phyloP scores from a whole-genome alignment of 768 basidiomycete genomes.

The Tylopilus rubrobrunneus region DNA sequence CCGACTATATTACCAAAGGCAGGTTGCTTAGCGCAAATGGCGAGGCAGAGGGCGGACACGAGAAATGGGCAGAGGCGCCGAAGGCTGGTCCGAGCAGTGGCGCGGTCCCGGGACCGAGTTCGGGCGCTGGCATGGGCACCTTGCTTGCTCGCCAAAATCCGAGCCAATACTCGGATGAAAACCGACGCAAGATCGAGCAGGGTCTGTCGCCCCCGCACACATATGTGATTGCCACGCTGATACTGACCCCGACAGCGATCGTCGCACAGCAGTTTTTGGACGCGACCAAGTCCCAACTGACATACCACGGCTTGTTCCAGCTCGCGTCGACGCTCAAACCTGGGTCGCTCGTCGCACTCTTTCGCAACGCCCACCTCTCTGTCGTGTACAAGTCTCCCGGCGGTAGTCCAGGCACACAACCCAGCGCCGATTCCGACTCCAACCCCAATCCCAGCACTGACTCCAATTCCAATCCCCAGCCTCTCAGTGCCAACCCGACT shows the following conservation, averaged over 20 bases:
- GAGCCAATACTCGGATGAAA: slow-evolving; percentile 43
- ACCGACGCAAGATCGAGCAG: slow-evolving; percentile 61
- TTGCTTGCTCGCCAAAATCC: slow-evolving; percentile 4
- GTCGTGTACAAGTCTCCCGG: slow-evolving; percentile 67
- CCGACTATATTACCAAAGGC: slow-evolving; percentile 68
- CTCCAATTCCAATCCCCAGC: neutral
- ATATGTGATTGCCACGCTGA: neutral
- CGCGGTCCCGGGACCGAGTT: neutral
- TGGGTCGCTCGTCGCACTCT: slow-evolving; percentile 76
- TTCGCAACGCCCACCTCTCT: slow-evolving; percentile 86
- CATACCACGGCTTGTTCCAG: slow-evolving; percentile 83
- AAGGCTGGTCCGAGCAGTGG: neutral
- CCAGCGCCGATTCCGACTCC: neutral
- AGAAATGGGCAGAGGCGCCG: neutral
- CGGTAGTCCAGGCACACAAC: neutral
- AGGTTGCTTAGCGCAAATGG: slow-evolving; percentile 38
- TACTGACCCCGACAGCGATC: slow-evolving; percentile 44
- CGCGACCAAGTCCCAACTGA: slow-evolving; percentile 73
- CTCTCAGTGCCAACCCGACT: neutral
- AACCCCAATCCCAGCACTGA: neutral
- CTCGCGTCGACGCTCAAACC: slow-evolving; percentile 50
- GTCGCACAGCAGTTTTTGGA: slow-evolving; percentile 66
- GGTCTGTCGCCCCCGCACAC: slow-evolving; percentile 47
- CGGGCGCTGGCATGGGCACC: slow-evolving; percentile 4
- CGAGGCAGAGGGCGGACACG: neutral